Evolutionary conservation across 176 grass and related monocot genomes (phyloP).

Genomic region (Carex kokanica): DNA sequence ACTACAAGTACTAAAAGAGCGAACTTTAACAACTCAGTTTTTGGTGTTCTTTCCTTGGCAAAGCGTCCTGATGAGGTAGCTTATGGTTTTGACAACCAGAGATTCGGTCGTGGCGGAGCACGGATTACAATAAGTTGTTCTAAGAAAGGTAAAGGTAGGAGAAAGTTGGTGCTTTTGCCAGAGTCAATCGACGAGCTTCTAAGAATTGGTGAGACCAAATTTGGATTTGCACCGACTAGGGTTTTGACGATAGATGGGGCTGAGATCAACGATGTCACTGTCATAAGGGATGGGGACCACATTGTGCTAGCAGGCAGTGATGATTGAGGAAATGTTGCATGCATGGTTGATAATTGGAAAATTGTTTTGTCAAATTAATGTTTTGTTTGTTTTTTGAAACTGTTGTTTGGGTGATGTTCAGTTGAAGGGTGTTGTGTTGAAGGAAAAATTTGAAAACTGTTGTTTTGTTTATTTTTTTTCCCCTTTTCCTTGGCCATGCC

Average conservation of each 20-base stretch:
- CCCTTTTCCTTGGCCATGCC: background rate
- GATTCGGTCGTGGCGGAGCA: constrained; percentile 11
- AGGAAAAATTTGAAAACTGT: background rate
- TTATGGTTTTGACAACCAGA: constrained; percentile 6
- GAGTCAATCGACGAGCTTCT: constrained; percentile 61
- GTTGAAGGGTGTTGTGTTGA: background rate
- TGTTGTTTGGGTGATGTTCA: too few relatives aligned
- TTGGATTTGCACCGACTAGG: constrained; percentile 39
- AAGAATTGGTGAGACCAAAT: constrained; percentile 55
- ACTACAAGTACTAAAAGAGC: constrained; percentile 34
- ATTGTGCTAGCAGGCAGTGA: constrained; percentile 53
- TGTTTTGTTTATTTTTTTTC: too few relatives aligned
- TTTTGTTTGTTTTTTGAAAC: background rate
- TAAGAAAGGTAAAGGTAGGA: constrained; percentile 35
- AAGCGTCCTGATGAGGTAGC: constrained; percentile 4
- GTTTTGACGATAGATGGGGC: constrained; percentile 58
- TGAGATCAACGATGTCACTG: constrained; percentile 68
- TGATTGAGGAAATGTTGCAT: constrained; percentile 7
- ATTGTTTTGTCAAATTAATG: background rate
- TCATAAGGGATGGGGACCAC: constrained; percentile 82
- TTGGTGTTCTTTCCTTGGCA: constrained; percentile 59
- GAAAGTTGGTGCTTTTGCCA: constrained; percentile 67
- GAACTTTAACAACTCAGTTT: constrained; percentile 83
- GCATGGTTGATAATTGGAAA: background rate
- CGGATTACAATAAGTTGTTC: constrained; percentile 75